phyloP scores from a whole-genome alignment of 495 filamentous ascomycete species.

The Talaromyces borbonicus region DNA sequence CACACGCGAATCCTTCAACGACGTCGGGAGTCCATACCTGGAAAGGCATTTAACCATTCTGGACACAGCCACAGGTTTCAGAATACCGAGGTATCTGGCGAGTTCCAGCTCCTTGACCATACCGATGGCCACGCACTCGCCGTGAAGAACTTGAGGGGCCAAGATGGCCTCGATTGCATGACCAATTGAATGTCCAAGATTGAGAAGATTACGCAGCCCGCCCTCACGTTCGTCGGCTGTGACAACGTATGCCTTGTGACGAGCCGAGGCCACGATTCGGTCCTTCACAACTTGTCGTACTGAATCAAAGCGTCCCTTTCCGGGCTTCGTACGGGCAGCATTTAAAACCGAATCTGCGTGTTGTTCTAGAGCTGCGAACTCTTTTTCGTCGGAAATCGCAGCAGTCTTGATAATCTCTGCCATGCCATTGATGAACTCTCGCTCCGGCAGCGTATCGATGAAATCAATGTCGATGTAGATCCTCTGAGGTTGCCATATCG shows the following conservation, averaged over 20 bases:
- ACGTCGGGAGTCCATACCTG: slow-evolving; percentile 86
- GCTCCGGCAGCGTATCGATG: slow-evolving; percentile 77
- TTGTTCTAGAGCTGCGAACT: slow-evolving; percentile 77
- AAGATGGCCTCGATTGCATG: slow-evolving; percentile 94
- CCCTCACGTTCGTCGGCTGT: slow-evolving; percentile 91
- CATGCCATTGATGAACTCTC: slow-evolving; percentile 98
- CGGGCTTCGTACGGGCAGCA: slow-evolving; percentile 50
- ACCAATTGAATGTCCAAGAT: slow-evolving; percentile 97
- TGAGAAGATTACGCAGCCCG: slow-evolving; percentile 85
- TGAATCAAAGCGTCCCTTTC: slow-evolving; percentile 48
- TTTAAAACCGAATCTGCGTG: slow-evolving; percentile 66
- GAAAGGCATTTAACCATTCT: slow-evolving; percentile 84
- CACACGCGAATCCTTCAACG: slow-evolving; percentile 74
- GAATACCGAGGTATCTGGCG: slow-evolving; percentile 78
- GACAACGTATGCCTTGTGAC: slow-evolving; percentile 88
- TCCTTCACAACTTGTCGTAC: slow-evolving; percentile 73
- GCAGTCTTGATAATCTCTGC: slow-evolving; percentile 98
- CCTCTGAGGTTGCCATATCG: slow-evolving; percentile 91
- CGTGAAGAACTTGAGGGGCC: slow-evolving; percentile 90
- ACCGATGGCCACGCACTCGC: slow-evolving; percentile 90
- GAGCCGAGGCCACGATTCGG: slow-evolving; percentile 78
- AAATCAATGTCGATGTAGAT: slow-evolving; percentile 94
- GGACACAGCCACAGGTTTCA: slow-evolving; percentile 78
- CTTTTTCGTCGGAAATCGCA: slow-evolving; percentile 83
- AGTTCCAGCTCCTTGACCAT: slow-evolving; percentile 98